Base-by-base conservation (phyloP, 306 rosid species). In the Cajanus cajan region DNA sequence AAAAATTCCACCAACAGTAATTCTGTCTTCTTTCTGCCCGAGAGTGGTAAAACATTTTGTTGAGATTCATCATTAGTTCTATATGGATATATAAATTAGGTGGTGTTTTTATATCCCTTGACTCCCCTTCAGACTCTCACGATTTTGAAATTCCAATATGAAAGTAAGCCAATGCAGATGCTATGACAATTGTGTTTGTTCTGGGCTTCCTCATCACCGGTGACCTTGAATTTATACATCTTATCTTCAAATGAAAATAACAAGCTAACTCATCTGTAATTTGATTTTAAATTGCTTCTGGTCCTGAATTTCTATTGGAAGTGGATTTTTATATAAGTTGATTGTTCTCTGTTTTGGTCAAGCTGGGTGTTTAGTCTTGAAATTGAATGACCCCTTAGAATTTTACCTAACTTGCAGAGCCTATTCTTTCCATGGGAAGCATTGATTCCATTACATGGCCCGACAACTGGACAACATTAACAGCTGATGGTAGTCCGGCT, bases 391-490 rank as follows among this genome's bases (percentile, higher is more conserved):
- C 39, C 74, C 71, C 79, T 41, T 31, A 50, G 47, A 69, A 45
- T 78, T 57, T 37, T 71, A 16, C 43, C 24, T 76, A 61, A 6
- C 68, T 33, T 84, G 86, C 96, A 95, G 98, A 95, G 80, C 99
- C 98, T 37, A 95, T 95, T 74, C 97, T 95, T 57, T 87, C 99
- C 0, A 44, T 89, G 90, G 98, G 99, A 85, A 90, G 94, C 85
- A 85, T 34, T 3, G 87, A 91, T 12, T 90, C 92, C 84, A 31
- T 80, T 68, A 90, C 94, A 44, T 95, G 99, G 99, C 90, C 89
- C 16, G 99, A 93, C 85, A 93, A 95, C 84, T 95, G 98, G 99
- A 95, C 99, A 5, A 77, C 93, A 3, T 37, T 93, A 40, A 76
- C 98, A 11, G 87, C 93, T 1, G 97, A 93, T 79, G 97, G 98